Conservation (phyloP, 805 yeast genomes). For the Ogataea ganodermae region DNA sequence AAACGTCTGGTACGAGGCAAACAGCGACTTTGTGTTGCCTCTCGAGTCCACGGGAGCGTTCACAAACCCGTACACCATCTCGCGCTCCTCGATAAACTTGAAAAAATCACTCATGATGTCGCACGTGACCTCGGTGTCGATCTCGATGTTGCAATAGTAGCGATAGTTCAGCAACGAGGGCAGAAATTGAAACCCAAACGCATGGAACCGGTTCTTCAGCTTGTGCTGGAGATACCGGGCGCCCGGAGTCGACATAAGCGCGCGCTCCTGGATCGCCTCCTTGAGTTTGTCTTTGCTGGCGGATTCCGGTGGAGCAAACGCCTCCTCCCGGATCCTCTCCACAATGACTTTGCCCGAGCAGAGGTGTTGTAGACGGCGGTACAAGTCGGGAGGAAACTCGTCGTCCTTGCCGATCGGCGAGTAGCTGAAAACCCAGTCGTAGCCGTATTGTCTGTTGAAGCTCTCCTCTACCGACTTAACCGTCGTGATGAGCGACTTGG, state of each 20-base stretch:
- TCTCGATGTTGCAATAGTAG: slow-evolving; percentile 62
- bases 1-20: slow-evolving; percentile 46
- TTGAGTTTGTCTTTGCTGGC: slow-evolving; percentile 59
- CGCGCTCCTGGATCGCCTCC: slow-evolving; percentile 41
- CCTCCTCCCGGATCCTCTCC: slow-evolving; percentile 55
- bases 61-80: slow-evolving; percentile 49
- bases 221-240: slow-evolving; percentile 45
- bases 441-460: slow-evolving; percentile 71
- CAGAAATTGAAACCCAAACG: slow-evolving; percentile 45
- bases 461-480: slow-evolving; percentile 71
- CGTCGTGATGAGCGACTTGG: slow-evolving; percentile 21
- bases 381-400: slow-evolving; percentile 68
- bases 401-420: slow-evolving; percentile 48
- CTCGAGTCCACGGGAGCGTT: slow-evolving; percentile 30
- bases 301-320: slow-evolving; percentile 67
- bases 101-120: slow-evolving; percentile 59
- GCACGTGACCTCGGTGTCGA: slow-evolving; percentile 54
- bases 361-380: slow-evolving; percentile 55
- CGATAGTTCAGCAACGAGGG: slow-evolving; percentile 45
- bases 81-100: slow-evolving; percentile 38
- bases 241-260: slow-evolving; percentile 27
- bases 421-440: slow-evolving; percentile 84
- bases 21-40: slow-evolving; percentile 32
- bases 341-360: slow-evolving; percentile 71
- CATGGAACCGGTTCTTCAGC: slow-evolving; percentile 59